Evolutionary conservation across 352 stramenopile genomes (phyloP), one percentile per base, ranked within the genome.

Genomic region (Phytophthora sansomeana): DNA sequence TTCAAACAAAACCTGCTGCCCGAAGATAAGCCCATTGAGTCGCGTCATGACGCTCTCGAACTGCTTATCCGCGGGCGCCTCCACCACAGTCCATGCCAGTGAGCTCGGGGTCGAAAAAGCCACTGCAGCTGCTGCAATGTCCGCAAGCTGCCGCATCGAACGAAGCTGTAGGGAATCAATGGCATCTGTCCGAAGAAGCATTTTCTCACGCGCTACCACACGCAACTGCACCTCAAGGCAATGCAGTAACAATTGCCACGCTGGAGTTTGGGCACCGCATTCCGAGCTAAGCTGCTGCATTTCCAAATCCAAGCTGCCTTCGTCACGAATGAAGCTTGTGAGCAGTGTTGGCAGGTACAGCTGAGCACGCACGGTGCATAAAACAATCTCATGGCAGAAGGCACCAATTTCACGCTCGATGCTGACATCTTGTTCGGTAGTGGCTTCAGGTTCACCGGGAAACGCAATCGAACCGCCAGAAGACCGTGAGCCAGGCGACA

Each of bases 1-100:
- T 39, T 87, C 79, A 58, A 92, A 92, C 4, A 93, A 58, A 9
- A 93, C 85, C 38, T 84, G 80, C 29, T 86, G 79, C 0, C 85
- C 85, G 60, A 93, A 93, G n/a, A 93, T 68, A 11, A 90, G 67
- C 13, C 80, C 74, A 62, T 85, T 87, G 0, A 87, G 69, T 29
- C 73, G 71, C 26, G 67, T 65, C 49, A 86, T 75, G 2, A 80
- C 63, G 11, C 77, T 75, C 29, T 90, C 78, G 10, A 92, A 82
- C 38, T 77, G 68, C 7, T 75, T 74, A 9, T 82, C 68, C 4
- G 67, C 36, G 0, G 79, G 63, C 0, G 69, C 72, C 47, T 85
- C 79, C 11, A 79, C 73, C 17, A 77, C 72, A 2, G 72, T 72
- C 78, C 76, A 83, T 2, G 75, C 75, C 39, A 85, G 53, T 5